Evolutionary conservation across 2,329 filamentous ascomycete species (phyloP).

Genomic region (Penicillium frequentans): DNA sequence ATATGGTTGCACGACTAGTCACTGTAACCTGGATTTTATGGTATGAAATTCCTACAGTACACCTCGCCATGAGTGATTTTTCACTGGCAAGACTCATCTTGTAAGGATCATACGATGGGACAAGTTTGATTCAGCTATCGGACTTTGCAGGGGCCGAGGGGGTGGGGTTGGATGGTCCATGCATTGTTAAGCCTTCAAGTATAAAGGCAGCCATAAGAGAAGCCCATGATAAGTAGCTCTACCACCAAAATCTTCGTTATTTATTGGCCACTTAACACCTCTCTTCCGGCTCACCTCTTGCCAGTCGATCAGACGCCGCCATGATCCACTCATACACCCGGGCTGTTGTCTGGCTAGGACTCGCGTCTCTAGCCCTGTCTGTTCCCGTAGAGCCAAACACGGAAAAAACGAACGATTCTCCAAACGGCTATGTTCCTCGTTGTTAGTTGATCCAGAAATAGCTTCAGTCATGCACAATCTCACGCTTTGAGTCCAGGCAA

Average conservation of each 20-base stretch:
- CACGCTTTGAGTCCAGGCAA: constrained; percentile 9
- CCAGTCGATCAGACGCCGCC: neutral
- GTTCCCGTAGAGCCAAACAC: neutral
- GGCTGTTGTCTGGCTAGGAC: constrained; percentile 4
- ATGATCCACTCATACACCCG: constrained; percentile 6
- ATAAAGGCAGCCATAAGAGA: neutral
- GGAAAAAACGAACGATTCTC: neutral
- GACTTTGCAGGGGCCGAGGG: neutral
- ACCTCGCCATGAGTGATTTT: neutral
- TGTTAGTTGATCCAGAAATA: neutral
- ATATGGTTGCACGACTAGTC: constrained; percentile 7
- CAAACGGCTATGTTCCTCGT: neutral
- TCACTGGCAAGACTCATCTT: neutral
- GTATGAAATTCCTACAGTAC: neutral
- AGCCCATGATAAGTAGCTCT: neutral
- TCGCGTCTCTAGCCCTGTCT: constrained; percentile 8
- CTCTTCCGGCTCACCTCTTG: neutral
- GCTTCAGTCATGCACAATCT: neutral
- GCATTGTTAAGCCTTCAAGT: neutral
- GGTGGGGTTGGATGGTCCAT: neutral
- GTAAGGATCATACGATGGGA: neutral
- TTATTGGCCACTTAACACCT: neutral
- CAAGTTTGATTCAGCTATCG: neutral
- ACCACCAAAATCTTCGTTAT: neutral
- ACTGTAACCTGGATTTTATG: constrained; percentile 8